Conservation (phyloP, 441 rosid species). For the Populus trichocarpa region DNA sequence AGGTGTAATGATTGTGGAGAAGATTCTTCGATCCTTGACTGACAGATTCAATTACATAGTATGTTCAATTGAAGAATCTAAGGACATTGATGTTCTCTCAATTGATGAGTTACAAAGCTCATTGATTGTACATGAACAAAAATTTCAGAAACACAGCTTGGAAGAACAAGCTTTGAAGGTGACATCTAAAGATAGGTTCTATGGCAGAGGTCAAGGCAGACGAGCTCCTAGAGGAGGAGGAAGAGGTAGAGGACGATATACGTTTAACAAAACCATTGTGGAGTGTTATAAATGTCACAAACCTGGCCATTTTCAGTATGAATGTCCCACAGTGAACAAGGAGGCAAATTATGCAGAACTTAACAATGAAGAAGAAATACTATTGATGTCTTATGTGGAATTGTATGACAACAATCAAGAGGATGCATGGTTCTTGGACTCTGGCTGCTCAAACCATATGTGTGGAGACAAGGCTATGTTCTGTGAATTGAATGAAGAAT, state of each 20-base stretch:
- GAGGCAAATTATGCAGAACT: neutral
- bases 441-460: neutral
- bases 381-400: neutral
- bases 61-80: too few relatives aligned
- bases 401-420: neutral
- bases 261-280: neutral
- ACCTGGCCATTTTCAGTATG: too few relatives aligned
- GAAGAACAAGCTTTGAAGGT: neutral
- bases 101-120: too few relatives aligned
- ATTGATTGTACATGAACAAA: too few relatives aligned
- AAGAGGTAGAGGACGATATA: neutral
- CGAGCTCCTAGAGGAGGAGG: neutral
- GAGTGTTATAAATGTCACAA: too few relatives aligned
- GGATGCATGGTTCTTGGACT: neutral
- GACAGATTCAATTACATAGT: too few relatives aligned
- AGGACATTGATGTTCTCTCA: too few relatives aligned
- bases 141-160: too few relatives aligned
- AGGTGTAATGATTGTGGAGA: too few relatives aligned
- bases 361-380: neutral
- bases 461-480: neutral
- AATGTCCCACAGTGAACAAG: neutral
- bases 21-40: too few relatives aligned
- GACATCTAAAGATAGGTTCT: too few relatives aligned
- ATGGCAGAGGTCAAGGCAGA: neutral
- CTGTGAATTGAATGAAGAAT: neutral